phyloP scores from a whole-genome alignment of 192 early-diverging fungal genomes.

The Geosiphon pyriformis region DNA sequence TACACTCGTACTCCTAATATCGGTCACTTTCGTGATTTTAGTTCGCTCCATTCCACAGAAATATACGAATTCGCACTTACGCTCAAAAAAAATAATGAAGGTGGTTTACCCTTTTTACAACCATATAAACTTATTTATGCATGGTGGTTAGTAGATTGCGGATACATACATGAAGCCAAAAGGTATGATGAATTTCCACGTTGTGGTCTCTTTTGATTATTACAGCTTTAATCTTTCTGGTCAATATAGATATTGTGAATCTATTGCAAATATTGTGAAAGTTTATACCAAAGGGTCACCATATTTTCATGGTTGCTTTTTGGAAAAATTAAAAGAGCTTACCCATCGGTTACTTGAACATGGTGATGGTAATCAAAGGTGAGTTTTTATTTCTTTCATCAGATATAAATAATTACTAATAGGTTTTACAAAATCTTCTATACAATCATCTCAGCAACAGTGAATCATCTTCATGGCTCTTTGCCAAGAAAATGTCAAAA shows the following conservation, averaged over 20 bases:
- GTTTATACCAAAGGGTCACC: conserved; percentile 70
- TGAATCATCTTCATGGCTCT: conserved; percentile 25
- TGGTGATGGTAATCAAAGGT: conserved; percentile 26
- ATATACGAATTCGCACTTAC: conserved; percentile 74
- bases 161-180: conserved; percentile 64
- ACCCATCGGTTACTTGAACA: conserved; percentile 55
- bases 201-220: not conserved
- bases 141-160: conserved; percentile 76
- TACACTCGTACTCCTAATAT: conserved; percentile 31
- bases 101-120: conserved; percentile 81
- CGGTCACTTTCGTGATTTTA: conserved; percentile 49
- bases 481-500: conserved; percentile 48
- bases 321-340: conserved; percentile 68
- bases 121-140: conserved; percentile 82
- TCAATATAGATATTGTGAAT: conserved; percentile 62
- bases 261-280: conserved; percentile 66
- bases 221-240: conserved; percentile 6
- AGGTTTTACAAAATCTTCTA: not conserved
- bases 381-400: conserved; percentile 17
- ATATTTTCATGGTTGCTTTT: conserved; percentile 69
- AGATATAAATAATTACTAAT: not conserved
- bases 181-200: conserved; percentile 26
- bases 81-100: conserved; percentile 38
- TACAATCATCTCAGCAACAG: not conserved
- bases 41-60: conserved; percentile 72